Evolutionary conservation across 129 eudicot species (phyloP).

Genomic region (Arctium minus): DNA sequence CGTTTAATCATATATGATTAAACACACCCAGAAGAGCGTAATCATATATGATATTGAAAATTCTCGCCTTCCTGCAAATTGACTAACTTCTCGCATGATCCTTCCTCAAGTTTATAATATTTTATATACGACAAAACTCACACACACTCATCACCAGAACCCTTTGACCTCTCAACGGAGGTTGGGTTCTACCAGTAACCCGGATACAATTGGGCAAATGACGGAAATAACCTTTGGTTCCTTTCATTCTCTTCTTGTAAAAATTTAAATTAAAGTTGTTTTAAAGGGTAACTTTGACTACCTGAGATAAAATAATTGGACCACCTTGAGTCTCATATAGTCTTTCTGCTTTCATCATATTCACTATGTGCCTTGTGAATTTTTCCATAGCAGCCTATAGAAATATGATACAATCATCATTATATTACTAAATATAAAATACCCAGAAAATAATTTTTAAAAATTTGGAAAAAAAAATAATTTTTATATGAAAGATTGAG

Average conservation of each 20-base stretch:
- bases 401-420: background rate
- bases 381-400: constrained; percentile 89
- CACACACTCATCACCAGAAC: background rate
- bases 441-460: background rate
- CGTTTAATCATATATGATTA: too few relatives aligned
- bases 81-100: too few relatives aligned
- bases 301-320: constrained; percentile 98
- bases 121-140: background rate
- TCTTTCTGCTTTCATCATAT: constrained; percentile 90
- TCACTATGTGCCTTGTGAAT: constrained; percentile 92
- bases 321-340: constrained; percentile 92
- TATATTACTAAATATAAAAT: background rate
- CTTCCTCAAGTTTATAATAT: too few relatives aligned
- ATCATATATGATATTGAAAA: too few relatives aligned
- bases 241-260: background rate
- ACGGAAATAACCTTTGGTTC: background rate
- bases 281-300: constrained; percentile 29
- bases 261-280: background rate
- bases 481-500: background rate
- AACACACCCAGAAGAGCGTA: too few relatives aligned
- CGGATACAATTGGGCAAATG: background rate
- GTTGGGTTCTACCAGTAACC: background rate
- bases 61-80: too few relatives aligned
- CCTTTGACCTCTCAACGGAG: background rate
- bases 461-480: background rate